Conservation (phyloP, 2,329 filamentous ascomycete species). For the Blastomyces parvus region DNA sequence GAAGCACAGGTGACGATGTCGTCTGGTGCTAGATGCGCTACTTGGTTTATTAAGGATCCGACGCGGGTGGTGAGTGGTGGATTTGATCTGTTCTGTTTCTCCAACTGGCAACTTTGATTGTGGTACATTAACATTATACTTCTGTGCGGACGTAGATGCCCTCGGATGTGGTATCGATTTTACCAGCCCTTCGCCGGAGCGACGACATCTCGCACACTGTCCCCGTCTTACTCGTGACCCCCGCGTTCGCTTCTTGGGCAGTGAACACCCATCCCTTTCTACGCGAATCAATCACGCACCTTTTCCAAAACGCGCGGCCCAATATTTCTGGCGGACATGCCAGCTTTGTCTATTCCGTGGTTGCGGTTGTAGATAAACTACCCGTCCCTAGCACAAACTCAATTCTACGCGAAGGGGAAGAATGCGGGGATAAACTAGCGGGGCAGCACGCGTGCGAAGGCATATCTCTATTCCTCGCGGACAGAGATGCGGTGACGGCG, state of each 20-base stretch:
- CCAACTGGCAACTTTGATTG: neutral
- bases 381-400: slow-evolving; percentile 17
- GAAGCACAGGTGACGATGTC: neutral
- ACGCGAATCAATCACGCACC: slow-evolving; percentile 22
- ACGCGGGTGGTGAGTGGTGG: neutral
- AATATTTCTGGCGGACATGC: slow-evolving; percentile 7
- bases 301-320: slow-evolving; percentile 18
- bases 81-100: neutral
- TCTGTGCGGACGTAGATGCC: slow-evolving; percentile 18
- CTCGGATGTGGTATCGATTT: slow-evolving; percentile 24
- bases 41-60: slow-evolving; percentile 5
- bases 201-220: slow-evolving; percentile 17
- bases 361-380: slow-evolving; percentile 31
- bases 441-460: slow-evolving; percentile 24
- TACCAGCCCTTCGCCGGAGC: slow-evolving; percentile 17
- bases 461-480: slow-evolving; percentile 26
- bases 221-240: slow-evolving; percentile 31
- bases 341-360: slow-evolving; percentile 22
- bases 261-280: slow-evolving; percentile 26
- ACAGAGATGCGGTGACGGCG: slow-evolving; percentile 21
- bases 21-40: neutral
- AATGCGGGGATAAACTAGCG: neutral
- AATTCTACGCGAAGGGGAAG: neutral
- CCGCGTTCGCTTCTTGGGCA: slow-evolving; percentile 31
- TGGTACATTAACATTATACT: neutral